A percentile compares a stretch with the other conserved stretches of the same genome.
Conservation (phyloP, 1,284 basidiomycete species). For the Earliella scabrosa region DNA sequence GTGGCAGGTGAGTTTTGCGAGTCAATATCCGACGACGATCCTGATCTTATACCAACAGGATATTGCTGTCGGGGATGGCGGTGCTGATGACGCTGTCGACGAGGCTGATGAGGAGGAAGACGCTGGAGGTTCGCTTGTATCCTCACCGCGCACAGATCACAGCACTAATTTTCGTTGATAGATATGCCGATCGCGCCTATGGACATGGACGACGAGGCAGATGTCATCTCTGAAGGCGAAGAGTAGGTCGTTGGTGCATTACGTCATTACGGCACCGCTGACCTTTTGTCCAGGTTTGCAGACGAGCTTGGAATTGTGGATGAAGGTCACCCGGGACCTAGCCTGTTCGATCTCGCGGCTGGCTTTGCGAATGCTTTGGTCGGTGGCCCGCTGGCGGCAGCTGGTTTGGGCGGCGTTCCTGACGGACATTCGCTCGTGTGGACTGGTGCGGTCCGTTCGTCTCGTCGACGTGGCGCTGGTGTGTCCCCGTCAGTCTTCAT, state of each 20-base stretch:
- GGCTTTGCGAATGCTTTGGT: conserved; percentile 46
- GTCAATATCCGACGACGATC: no score
- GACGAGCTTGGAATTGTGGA: conserved; percentile 52
- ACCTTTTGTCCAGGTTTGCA: conserved; percentile 43
- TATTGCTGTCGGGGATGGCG: conserved; percentile 46
- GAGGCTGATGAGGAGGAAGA: conserved; percentile 50
- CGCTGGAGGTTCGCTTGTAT: conserved; percentile 37
- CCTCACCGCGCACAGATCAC: not conserved
- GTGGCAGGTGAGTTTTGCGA: conserved; percentile 71
- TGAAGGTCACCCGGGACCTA: conserved; percentile 43
- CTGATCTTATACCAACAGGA: no score
- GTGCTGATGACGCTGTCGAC: conserved; percentile 46
- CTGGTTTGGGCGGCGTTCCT: conserved; percentile 43
- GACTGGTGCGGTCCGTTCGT: conserved; percentile 43
- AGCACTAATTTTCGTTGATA: not conserved
- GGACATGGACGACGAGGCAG: conserved; percentile 54
- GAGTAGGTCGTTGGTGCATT: conserved; percentile 48
- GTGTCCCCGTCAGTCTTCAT: conserved; percentile 24
- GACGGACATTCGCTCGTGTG: conserved; percentile 48
- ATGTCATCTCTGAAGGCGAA: conserved; percentile 74
- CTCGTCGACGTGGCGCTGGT: conserved; percentile 58
- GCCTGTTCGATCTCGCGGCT: conserved; percentile 60
- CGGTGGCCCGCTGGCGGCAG: conserved; percentile 25
- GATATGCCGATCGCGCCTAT: conserved; percentile 36
- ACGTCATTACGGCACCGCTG: not conserved